Evolutionary conservation across 2,329 filamentous ascomycete species (phyloP), one percentile per base, ranked within the genome.

Genomic region (Elsinoe perseae): DNA sequence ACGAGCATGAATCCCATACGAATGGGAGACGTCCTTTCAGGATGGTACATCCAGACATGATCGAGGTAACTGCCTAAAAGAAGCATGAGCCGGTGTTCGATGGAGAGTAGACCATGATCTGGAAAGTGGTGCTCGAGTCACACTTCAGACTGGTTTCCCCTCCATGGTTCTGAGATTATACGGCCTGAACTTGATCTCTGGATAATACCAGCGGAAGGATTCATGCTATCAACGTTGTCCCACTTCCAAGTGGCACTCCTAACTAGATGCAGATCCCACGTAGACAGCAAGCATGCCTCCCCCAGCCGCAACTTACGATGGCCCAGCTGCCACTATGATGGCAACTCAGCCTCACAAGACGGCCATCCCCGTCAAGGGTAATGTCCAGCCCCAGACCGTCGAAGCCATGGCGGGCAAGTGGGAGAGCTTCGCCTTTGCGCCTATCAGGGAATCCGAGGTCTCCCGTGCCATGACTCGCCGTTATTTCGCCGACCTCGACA

Each of bases 191-290:
- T 92, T 92, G 88, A 92, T 91, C 87, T 66, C 57, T 89, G 87
- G 89, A 91, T 92, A 92, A 93, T 93, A 89, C 89, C 87, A 90
- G 90, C 90, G 90, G 90, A 93, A 95, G 90, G 86, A 95, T 69
- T 93, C 89, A 95, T 95, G 89, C 88, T 81, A 81, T 80, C 73
- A 62, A 74, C 70, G 66, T 69, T 25, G 18, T 69, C 65, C 66
- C 62, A 63, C 65, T 66, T 64, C 61, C 59, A 56, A 63, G 61
- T 61, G 66, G 65, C 63, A 66, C 55, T 62, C 69, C 68, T 61
- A 62, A 69, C 69, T 60, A 65, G 63, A 50, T 57, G 72, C 73
- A 74, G 72, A 68, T 65, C 64, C 61, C 70, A 67, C 67, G 63
- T 55, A 60, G 44, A 52, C 55, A 63, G 62, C 65, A 71, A 82